Conservation (phyloP, 768 basidiomycete genomes). For the Boletus sensibilis region DNA sequence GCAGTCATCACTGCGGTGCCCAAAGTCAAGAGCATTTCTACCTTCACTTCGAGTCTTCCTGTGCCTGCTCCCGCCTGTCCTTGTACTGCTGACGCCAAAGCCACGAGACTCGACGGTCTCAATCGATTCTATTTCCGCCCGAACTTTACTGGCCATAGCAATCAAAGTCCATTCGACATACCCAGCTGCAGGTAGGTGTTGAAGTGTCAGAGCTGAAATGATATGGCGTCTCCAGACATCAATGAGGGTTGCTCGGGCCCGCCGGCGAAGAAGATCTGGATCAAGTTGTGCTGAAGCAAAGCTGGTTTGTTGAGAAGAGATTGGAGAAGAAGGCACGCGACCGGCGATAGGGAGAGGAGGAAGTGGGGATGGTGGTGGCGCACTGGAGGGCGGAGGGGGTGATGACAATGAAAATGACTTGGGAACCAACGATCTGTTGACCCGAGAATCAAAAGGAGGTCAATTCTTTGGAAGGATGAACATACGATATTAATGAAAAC, state of each 20-base stretch:
- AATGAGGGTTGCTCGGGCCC: conserved; percentile 65
- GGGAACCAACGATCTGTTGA: conserved; percentile 30
- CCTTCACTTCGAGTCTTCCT: conserved; percentile 46
- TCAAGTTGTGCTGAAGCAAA: conserved; percentile 12
- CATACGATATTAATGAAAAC: conserved; percentile 64
- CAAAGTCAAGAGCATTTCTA: conserved; percentile 40
- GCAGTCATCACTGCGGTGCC: conserved; percentile 15
- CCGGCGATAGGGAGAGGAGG: conserved; percentile 30
- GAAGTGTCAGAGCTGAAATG: conserved; percentile 46
- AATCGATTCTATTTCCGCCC: conserved; percentile 18
- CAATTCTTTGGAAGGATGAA: neutral
- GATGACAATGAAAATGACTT: conserved; percentile 31
- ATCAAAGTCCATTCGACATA: conserved; percentile 35
- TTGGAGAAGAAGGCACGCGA: conserved; percentile 30
- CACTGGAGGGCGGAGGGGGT: conserved; percentile 20
- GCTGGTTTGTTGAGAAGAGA: conserved; percentile 17
- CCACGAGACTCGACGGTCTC: conserved; percentile 3
- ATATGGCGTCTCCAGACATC: conserved; percentile 66
- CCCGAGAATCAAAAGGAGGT: neutral
- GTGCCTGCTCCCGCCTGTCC: conserved; percentile 39
- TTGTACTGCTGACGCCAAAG: neutral
- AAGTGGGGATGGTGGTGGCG: conserved; percentile 30
- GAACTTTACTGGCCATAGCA: conserved; percentile 21
- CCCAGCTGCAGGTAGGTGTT: conserved; percentile 35
- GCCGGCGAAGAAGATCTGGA: conserved; percentile 49